Evolutionary conservation across 1,139 yeast species (phyloP), one percentile per base, ranked within the genome.

Genomic region (Schizosaccharomyces versatilis): DNA sequence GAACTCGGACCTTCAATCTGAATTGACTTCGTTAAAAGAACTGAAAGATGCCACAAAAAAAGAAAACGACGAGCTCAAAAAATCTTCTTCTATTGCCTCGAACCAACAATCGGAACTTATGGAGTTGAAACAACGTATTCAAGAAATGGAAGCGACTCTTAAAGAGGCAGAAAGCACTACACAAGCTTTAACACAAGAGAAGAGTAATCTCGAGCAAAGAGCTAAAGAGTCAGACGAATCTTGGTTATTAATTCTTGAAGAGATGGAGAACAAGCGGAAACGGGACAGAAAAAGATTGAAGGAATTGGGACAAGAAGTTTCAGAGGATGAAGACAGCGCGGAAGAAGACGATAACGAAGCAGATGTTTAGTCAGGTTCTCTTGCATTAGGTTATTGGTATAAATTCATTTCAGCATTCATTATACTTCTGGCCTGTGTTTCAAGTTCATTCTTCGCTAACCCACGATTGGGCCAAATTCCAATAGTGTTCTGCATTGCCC

Each of bases 401-500:
- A 10, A 12, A 44, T 17, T 44, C 32, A 44, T 8, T 14, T 24
- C 19, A 24, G 9, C 12, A 44, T 24, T 14, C 19, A 44, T 19
- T 24, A 10, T 5, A 44, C 10, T 3, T 44, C 36, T 44, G 15
- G 14, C 19, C 24, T 19, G 6, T 12, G 49, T 9, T 44, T 15
- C 6, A 12, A 12, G 14, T 3, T 12, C 41, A 39, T 39, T 39
- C 14, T 39, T 14, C 32, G 32, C 32, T 24, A 39, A 14, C 12
- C 49, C 49, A 44, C 8, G 49, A 44, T 17, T 49, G 19, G 9
- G 52, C 52, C n/a, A 49, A 38, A 3, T 32, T 24, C 52, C 52
- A 49, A 32, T 32, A 49, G 36, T 38, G 42, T 44, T 17, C 52
- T 52, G 12, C 54, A 48, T 36, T 52, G 17, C 41, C 72, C 61